Percentiles rank a stretch among this genome's conserved stretches.
Conservation (phyloP, 2,329 filamentous ascomycete species). For the Beauveria pseudobassiana region DNA sequence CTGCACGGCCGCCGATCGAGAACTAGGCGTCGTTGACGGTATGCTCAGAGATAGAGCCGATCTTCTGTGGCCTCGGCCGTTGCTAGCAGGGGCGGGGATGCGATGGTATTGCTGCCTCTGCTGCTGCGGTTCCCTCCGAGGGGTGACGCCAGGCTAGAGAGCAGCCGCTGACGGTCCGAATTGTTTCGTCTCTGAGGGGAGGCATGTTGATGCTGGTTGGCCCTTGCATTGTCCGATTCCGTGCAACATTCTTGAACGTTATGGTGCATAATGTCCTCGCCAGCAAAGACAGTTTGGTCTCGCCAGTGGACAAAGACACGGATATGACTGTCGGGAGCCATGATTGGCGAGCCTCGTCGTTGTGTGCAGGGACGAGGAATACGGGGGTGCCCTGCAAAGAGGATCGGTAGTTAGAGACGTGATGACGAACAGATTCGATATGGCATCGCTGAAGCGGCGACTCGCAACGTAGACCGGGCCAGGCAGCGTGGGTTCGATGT, state of each 20-base stretch:
- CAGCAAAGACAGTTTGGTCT: constrained; percentile 89
- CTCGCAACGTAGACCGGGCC: neutral
- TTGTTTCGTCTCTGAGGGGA: constrained; percentile 20
- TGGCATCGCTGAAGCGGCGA: constrained; percentile 4
- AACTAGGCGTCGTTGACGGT: constrained; percentile 37
- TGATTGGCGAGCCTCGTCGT: constrained; percentile 24
- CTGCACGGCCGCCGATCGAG: constrained; percentile 39
- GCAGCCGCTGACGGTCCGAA: constrained; percentile 29
- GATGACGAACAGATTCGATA: neutral
- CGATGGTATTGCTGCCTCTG: constrained; percentile 37
- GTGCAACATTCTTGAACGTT: constrained; percentile 82
- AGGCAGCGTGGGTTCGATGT: neutral
- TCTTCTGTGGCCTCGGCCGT: constrained; percentile 50
- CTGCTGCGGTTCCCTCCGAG: constrained; percentile 28
- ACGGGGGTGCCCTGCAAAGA: neutral
- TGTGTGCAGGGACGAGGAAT: neutral
- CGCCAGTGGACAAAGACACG: constrained; percentile 94
- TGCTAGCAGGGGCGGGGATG: constrained; percentile 35
- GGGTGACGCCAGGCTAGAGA: constrained; percentile 34
- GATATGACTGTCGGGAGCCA: constrained; percentile 48
- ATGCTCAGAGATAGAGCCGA: constrained; percentile 59
- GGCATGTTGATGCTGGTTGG: constrained; percentile 17
- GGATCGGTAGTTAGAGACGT: neutral
- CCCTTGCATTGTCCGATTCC: constrained; percentile 29
- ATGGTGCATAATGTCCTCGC: constrained; percentile 94